A percentile compares a stretch with the other conserved stretches of the same genome.
Evolutionary conservation across 73 alveolate species (phyloP).

Genomic region (Blepharisma stoltei): DNA sequence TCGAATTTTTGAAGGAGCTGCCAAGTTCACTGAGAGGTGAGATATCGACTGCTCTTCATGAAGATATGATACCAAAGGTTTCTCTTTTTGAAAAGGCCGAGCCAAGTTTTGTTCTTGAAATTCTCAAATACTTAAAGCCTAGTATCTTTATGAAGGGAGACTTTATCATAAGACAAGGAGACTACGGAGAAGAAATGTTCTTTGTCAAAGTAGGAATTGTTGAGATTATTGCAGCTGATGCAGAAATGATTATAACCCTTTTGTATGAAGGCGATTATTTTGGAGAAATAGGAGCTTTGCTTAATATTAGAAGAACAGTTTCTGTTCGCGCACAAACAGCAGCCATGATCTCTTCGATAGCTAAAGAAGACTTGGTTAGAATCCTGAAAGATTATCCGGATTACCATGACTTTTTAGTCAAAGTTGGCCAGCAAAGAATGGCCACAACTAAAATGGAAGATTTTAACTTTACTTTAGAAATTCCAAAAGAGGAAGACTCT

Average conservation of each 20-base stretch:
- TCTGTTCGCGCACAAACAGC: conserved; percentile 45
- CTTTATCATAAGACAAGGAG: conserved; percentile 37
- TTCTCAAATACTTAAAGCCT: conserved; percentile 43
- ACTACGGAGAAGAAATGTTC: conserved; percentile 51
- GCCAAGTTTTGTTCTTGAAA: conserved; percentile 49
- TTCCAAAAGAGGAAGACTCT: neutral
- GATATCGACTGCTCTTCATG: conserved; percentile 38
- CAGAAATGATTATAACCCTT: conserved; percentile 42
- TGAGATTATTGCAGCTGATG: conserved; percentile 51
- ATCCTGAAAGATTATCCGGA: conserved; percentile 42
- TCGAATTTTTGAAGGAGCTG: conserved; percentile 42
- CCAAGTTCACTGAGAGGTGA: conserved; percentile 51
- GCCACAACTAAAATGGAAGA: conserved; percentile 49
- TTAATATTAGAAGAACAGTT: conserved; percentile 42
- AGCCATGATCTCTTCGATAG: conserved; percentile 41
- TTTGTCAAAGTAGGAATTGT: conserved; percentile 53
- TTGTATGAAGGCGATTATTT: conserved; percentile 60
- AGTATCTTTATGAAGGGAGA: conserved; percentile 36
- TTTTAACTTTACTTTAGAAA: conserved; percentile 1
- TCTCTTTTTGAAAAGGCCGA: conserved; percentile 55
- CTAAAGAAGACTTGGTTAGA: conserved; percentile 30
- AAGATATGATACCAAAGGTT: conserved; percentile 48
- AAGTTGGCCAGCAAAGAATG: conserved; percentile 53
- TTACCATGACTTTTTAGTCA: conserved; percentile 38
- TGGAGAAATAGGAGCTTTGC: conserved; percentile 64